A percentile compares a stretch with the other conserved stretches of the same genome.
Evolutionary conservation across 495 filamentous ascomycete genomes (phyloP).

Genomic region (Trichoderma orchidacearum): DNA sequence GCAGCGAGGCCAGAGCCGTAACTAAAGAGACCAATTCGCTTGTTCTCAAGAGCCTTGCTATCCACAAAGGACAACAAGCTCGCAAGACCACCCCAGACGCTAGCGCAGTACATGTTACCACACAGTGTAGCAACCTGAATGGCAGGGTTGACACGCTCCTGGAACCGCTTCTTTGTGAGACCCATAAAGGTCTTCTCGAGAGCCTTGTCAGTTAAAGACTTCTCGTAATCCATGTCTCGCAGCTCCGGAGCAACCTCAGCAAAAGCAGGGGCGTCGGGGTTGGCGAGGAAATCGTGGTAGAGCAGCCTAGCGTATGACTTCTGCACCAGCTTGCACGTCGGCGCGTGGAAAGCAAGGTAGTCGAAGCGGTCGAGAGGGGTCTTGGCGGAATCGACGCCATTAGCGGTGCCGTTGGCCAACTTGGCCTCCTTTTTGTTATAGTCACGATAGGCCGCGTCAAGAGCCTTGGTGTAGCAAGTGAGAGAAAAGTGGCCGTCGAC

Average conservation of each 20-base stretch:
- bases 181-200: constrained; percentile 94
- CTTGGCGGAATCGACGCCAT: constrained; percentile 32
- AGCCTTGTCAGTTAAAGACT: constrained; percentile 79
- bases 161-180: constrained; percentile 90
- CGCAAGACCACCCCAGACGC: constrained; percentile 77
- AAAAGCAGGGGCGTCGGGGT: constrained; percentile 67
- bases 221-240: constrained; percentile 68
- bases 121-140: constrained; percentile 85
- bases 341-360: constrained; percentile 89
- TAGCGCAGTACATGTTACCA: constrained; percentile 98
- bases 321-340: constrained; percentile 92
- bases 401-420: constrained; percentile 27
- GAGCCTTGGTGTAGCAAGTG: constrained; percentile 88
- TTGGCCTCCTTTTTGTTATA: constrained; percentile 75
- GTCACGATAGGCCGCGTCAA: constrained; percentile 91
- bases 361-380: constrained; percentile 85
- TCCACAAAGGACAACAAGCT: constrained; percentile 61
- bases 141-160: constrained; percentile 70
- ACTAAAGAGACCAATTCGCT: constrained; percentile 84
- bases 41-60: constrained; percentile 56
- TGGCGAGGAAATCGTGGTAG: constrained; percentile 87
- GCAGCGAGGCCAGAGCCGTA: constrained; percentile 89
- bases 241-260: constrained; percentile 77
- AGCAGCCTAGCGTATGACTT: constrained; percentile 92
- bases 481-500: constrained; percentile 95